Evolutionary conservation across 2,329 filamentous ascomycete species (phyloP).

Genomic region (Calycina herbarum): DNA sequence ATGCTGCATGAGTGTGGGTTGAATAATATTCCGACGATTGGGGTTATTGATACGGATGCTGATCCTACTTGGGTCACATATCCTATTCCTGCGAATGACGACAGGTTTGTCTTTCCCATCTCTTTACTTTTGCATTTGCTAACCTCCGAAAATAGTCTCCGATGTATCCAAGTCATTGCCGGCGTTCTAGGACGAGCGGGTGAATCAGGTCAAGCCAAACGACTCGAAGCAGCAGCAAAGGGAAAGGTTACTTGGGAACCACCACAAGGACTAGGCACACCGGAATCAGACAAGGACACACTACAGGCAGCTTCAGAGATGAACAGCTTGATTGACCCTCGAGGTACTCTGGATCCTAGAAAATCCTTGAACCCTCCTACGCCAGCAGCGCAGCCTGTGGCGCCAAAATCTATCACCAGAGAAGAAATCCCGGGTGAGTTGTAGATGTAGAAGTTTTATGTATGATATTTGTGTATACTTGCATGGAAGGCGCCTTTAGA

Average conservation of each 20-base stretch:
- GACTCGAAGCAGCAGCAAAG: slow-evolving; percentile 60
- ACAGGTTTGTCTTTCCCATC: slow-evolving; percentile 60
- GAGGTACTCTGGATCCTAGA: background rate
- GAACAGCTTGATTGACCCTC: background rate
- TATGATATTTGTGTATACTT: slow-evolving; percentile 3
- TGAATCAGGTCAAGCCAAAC: slow-evolving; percentile 68
- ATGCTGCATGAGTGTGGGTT: slow-evolving; percentile 88
- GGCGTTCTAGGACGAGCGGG: slow-evolving; percentile 85
- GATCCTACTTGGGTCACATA: slow-evolving; percentile 96
- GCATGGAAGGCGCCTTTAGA: slow-evolving; percentile 4
- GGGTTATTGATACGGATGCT: slow-evolving; percentile 89
- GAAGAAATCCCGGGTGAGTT: slow-evolving; percentile 1
- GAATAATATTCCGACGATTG: slow-evolving; percentile 89
- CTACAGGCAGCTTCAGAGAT: background rate
- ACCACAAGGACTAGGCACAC: slow-evolving; percentile 27
- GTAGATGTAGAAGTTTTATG: background rate
- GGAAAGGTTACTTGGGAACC: slow-evolving; percentile 66
- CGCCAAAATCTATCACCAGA: background rate
- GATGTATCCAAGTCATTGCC: slow-evolving; percentile 77
- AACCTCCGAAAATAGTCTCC: slow-evolving; percentile 57
- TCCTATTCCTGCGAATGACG: slow-evolving; percentile 93
- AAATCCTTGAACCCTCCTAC: background rate
- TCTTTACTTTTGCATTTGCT: slow-evolving; percentile 25
- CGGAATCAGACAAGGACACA: slow-evolving; percentile 18
- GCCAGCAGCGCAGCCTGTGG: background rate